Percentiles rank a stretch among this genome's conserved stretches.
Evolutionary conservation across 768 basidiomycete species (phyloP).

Genomic region (Neoboletus brunneissimus): DNA sequence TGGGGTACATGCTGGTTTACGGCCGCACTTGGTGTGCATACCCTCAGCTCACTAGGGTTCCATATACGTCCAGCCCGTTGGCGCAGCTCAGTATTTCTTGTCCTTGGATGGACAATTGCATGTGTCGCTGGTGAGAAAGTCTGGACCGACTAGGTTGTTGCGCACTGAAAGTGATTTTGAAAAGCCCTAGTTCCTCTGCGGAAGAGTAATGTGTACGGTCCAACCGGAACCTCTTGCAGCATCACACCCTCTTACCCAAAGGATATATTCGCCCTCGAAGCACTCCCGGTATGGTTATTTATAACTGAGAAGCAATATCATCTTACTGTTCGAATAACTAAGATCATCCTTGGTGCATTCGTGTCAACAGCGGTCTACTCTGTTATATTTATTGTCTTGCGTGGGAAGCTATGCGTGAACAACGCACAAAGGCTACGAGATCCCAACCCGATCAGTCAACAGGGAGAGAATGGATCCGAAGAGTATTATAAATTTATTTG

Average conservation of each 20-base stretch:
- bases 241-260: constrained; percentile 42
- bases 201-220: constrained; percentile 47
- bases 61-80: constrained; percentile 49
- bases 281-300: constrained; percentile 53
- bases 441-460: constrained; percentile 46
- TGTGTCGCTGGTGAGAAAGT: constrained; percentile 47
- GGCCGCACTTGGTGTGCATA: constrained; percentile 60
- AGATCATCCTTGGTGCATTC: constrained; percentile 58
- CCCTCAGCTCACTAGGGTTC: constrained; percentile 64
- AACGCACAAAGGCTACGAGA: constrained; percentile 52
- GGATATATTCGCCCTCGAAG: constrained; percentile 50
- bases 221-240: constrained; percentile 50
- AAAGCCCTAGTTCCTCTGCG: constrained; percentile 37
- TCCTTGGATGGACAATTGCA: constrained; percentile 55
- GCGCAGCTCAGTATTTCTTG: constrained; percentile 42
- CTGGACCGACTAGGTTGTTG: neutral
- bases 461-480: constrained; percentile 40
- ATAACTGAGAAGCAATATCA: neutral
- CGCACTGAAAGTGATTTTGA: constrained; percentile 17
- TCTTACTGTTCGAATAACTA: constrained; percentile 22
- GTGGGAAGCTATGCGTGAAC: constrained; percentile 51
- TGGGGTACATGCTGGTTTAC: constrained; percentile 65
- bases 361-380: constrained; percentile 57
- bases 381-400: constrained; percentile 58
- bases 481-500: constrained; percentile 61